Conservation (phyloP, 352 stramenopile species). For the Globisporangium carolinianum region DNA sequence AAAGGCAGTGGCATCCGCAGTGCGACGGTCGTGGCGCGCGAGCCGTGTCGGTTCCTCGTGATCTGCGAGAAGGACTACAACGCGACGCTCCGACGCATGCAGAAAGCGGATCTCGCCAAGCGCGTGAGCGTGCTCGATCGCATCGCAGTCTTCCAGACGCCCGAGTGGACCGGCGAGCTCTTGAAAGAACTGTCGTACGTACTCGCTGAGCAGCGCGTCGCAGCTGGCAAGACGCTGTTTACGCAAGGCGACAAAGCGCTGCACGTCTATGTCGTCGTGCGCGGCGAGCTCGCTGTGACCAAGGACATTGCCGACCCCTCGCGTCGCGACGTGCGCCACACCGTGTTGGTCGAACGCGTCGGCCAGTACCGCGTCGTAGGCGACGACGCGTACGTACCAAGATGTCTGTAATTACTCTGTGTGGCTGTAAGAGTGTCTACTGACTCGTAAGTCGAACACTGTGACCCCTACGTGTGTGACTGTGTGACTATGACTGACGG, state of each 20-base stretch:
- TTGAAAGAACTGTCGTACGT: conserved; percentile 74
- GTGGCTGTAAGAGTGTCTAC: conserved; percentile 10
- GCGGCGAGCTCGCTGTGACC: conserved; percentile 49
- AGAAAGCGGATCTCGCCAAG: conserved; percentile 61
- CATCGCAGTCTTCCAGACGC: conserved; percentile 69
- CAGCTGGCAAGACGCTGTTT: conserved; percentile 39
- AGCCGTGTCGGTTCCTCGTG: conserved; percentile 56
- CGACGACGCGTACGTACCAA: conserved; percentile 54
- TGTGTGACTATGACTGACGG: too few species aligned
- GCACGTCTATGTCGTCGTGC: conserved; percentile 68
- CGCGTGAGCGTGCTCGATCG: conserved; percentile 50
- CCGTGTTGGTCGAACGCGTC: conserved; percentile 52
- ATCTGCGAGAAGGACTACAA: conserved; percentile 78
- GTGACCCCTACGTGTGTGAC: too few species aligned
- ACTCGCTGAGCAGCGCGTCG: conserved; percentile 49
- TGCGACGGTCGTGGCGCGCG: conserved; percentile 57
- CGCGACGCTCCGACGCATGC: conserved; percentile 50
- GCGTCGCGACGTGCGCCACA: conserved; percentile 18
- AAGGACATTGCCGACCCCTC: conserved; percentile 42
- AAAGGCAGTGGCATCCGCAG: conserved; percentile 61
- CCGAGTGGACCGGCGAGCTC: conserved; percentile 63
- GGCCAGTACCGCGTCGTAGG: conserved; percentile 53
- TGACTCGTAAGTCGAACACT: too few species aligned
- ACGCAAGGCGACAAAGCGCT: conserved; percentile 49
- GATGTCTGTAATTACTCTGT: not conserved